These are phyloP conservation scores for Batrachochytrium dendrobatidis DNA, from an alignment of 371 early-diverging fungal species.

Conservation along the genomic window DNA sequence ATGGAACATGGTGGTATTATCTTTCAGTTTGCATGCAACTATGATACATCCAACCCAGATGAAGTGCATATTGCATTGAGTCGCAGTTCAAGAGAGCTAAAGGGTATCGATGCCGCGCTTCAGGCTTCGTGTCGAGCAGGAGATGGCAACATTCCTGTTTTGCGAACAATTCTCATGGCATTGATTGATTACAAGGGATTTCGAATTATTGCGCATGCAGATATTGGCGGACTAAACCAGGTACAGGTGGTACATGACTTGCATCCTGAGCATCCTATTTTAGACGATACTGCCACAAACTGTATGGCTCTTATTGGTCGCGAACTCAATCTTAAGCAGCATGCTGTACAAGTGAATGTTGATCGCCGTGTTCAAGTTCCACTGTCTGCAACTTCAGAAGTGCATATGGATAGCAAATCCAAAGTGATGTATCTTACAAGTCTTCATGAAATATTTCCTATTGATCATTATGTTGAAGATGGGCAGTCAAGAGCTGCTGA, in stretches of 20 bases:
- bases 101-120: conserved; percentile 31
- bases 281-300: neutral
- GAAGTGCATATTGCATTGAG: conserved; percentile 18
- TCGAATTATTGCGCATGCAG: conserved; percentile 40
- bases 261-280: conserved; percentile 14
- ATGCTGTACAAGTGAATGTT: conserved; percentile 35
- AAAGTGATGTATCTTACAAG: neutral
- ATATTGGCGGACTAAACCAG: conserved; percentile 19
- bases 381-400: conserved; percentile 25
- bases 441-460: conserved; percentile 26
- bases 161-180: conserved; percentile 38
- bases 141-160: conserved; percentile 8
- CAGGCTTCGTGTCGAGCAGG: conserved; percentile 13
- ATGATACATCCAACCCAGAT: conserved; percentile 28
- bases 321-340: conserved; percentile 30
- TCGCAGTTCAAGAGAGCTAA: conserved; percentile 34
- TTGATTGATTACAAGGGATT: conserved; percentile 50
- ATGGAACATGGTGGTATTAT: conserved; percentile 33
- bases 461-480: conserved; percentile 20
- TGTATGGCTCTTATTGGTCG: neutral
- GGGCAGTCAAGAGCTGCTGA: neutral
- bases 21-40: conserved; percentile 39
- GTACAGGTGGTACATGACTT: conserved; percentile 21
- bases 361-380: conserved; percentile 30
- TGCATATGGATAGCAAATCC: conserved; percentile 1